phyloP scores from a whole-genome alignment of 257 asterid species.

The Leonotis leonurus region DNA sequence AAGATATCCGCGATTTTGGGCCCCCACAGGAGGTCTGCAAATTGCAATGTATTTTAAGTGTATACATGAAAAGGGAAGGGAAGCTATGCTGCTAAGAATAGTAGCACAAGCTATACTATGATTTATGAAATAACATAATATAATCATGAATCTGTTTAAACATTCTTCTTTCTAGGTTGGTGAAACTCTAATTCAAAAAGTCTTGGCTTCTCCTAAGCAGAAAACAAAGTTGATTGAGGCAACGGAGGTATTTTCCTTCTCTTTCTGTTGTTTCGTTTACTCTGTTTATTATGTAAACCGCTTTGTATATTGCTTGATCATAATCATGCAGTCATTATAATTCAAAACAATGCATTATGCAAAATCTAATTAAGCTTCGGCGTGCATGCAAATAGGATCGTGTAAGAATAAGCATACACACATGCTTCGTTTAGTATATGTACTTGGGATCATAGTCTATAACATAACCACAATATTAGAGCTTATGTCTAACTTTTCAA shows the following conservation, averaged over 20 bases:
- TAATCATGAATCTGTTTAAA: background rate
- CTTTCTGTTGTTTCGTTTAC: background rate
- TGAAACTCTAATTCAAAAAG: constrained; percentile 60
- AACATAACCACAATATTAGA: background rate
- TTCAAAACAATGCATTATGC: too few species aligned
- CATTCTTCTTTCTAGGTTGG: constrained; percentile 50
- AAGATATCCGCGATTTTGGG: constrained; percentile 84
- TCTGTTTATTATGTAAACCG: too few species aligned
- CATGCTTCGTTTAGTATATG: too few species aligned
- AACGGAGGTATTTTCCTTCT: constrained; percentile 43
- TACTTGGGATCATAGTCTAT: background rate
- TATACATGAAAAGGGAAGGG: background rate
- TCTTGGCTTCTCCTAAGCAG: constrained; percentile 75
- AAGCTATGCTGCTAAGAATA: background rate
- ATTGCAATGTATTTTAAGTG: background rate
- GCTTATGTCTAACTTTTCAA: too few species aligned
- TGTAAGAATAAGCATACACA: too few species aligned
- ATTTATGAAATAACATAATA: background rate
- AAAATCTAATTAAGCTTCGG: too few species aligned
- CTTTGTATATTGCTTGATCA: too few species aligned
- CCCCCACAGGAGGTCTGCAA: constrained; percentile 67
- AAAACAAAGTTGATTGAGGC: constrained; percentile 81
- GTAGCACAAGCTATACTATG: background rate
- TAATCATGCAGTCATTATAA: too few species aligned
- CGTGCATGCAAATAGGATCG: too few species aligned